Evolutionary conservation across 768 basidiomycete species (phyloP).

Genomic region (Podaxis sp.): DNA sequence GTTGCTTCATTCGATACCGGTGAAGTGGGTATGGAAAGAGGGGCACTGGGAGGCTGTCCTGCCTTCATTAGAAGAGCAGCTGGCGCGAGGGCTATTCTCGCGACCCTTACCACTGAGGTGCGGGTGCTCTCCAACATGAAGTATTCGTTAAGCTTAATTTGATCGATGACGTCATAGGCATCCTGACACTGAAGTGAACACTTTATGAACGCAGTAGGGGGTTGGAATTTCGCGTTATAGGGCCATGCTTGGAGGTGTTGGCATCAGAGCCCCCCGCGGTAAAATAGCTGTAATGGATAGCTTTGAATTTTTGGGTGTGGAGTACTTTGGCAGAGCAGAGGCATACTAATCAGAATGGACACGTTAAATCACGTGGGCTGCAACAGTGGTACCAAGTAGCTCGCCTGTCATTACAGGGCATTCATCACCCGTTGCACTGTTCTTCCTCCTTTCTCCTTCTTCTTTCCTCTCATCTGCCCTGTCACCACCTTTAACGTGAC

Average conservation of each 20-base stretch:
- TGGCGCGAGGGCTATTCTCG: slow-evolving; percentile 38
- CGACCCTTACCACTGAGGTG: background rate
- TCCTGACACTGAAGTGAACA: background rate
- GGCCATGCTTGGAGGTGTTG: no score
- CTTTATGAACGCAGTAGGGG: no score
- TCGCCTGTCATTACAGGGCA: background rate
- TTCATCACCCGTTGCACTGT: background rate
- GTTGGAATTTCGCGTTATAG: no score
- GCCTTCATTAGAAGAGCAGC: slow-evolving; percentile 44
- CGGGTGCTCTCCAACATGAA: background rate
- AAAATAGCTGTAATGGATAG: no score
- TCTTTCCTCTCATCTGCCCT: background rate
- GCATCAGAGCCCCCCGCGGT: no score
- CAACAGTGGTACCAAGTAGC: background rate
- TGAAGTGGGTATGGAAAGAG: slow-evolving; percentile 40
- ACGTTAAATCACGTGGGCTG: background rate
- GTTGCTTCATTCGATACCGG: slow-evolving; percentile 22
- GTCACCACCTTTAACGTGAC: slow-evolving; percentile 1
- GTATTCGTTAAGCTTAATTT: background rate
- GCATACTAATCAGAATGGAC: background rate
- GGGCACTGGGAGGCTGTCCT: slow-evolving; percentile 33
- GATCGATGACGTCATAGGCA: background rate
- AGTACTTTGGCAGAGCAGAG: background rate
- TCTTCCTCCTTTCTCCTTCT: background rate
- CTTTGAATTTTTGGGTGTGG: no score